phyloP scores from a whole-genome alignment of 1,139 yeast genomes.

The Taiozyma sp. region DNA sequence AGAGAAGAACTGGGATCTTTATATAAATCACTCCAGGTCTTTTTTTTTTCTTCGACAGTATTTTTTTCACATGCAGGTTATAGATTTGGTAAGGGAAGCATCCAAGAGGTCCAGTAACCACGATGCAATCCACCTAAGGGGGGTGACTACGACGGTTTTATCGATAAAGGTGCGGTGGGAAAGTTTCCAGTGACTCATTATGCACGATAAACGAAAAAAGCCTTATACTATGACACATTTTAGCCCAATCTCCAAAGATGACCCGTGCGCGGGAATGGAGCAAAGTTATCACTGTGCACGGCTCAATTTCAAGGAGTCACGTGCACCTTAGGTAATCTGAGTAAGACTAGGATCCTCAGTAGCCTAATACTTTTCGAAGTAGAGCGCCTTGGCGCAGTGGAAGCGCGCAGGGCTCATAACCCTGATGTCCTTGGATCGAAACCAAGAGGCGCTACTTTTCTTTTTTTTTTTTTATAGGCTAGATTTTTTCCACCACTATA shows the following conservation, averaged over 20 bases:
- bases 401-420: constrained; percentile 99
- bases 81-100: constrained; percentile 9
- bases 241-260: not conserved
- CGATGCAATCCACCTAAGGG: not conserved
- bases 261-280: not conserved
- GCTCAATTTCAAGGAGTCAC: not conserved
- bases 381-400: constrained; percentile 84
- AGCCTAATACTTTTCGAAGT: not conserved
- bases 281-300: not conserved
- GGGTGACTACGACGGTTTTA: not conserved
- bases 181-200: not conserved
- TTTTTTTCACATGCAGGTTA: constrained; percentile 14
- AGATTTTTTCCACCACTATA: not conserved
- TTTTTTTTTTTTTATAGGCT: not conserved
- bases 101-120: not conserved
- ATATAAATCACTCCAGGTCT: not conserved
- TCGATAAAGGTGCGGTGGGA: not conserved
- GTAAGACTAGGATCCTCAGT: not conserved
- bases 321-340: not conserved
- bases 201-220: not conserved
- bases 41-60: constrained; percentile 1
- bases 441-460: constrained; percentile 87
- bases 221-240: not conserved
- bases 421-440: constrained; percentile 99
- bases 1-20: not conserved